phyloP scores from a whole-genome alignment of 306 rosid species.

The Sicyos edulis region DNA sequence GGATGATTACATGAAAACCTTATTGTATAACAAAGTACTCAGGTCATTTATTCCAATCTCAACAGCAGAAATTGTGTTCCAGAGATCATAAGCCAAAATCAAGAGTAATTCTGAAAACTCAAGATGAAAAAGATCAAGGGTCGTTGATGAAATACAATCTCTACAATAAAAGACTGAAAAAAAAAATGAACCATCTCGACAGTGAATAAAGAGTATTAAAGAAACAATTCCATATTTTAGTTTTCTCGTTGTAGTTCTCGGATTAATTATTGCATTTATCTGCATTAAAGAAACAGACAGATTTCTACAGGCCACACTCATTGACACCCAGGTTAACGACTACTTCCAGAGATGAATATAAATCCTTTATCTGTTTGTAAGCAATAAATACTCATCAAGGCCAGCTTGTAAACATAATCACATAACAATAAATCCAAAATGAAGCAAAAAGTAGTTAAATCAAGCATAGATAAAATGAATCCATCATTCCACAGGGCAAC shows the following conservation, averaged over 20 bases:
- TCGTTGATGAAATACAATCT: not conserved
- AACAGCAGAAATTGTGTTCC: not conserved
- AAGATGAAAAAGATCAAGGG: no score
- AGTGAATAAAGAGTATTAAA: not conserved
- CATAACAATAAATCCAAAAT: not conserved
- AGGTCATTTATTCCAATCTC: not conserved
- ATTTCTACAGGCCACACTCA: not conserved
- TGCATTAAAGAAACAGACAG: not conserved
- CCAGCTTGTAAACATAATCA: not conserved
- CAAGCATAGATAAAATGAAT: constrained; percentile 6
- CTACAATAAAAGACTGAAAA: not conserved
- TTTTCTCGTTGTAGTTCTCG: not conserved
- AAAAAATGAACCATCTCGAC: not conserved
- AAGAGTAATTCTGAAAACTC: not conserved
- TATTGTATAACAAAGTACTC: not conserved
- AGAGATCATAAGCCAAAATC: not conserved
- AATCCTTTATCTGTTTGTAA: not conserved
- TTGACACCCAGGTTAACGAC: not conserved
- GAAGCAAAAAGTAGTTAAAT: not conserved
- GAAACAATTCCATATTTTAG: not conserved
- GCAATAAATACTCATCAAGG: not conserved
- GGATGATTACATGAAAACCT: not conserved
- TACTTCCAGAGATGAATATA: not conserved
- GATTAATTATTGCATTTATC: not conserved
- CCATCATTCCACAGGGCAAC: not conserved